A percentile compares a stretch with the other conserved stretches of the same genome.
Evolutionary conservation across 208 protist genomes (phyloP).

Genomic region (Leishmania turanica): DNA sequence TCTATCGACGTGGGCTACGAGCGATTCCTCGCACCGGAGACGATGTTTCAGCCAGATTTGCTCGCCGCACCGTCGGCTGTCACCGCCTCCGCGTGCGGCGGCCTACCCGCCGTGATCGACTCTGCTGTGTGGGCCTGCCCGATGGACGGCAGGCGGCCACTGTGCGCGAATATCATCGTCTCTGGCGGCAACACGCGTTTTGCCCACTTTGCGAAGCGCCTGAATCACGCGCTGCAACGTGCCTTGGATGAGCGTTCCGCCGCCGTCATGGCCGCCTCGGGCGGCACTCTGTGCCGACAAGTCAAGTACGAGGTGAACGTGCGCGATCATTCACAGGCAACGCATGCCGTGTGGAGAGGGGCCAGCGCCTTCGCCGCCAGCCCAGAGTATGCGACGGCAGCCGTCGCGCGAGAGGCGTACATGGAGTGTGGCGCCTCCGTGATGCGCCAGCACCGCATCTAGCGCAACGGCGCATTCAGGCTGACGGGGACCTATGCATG

Average conservation of each 20-base stretch:
- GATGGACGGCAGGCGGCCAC: slow-evolving; percentile 95
- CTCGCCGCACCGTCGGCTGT: slow-evolving; percentile 66
- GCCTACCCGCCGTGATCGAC: slow-evolving; percentile 95
- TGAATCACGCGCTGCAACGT: slow-evolving; percentile 34
- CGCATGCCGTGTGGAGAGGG: slow-evolving; percentile 97
- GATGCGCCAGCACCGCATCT: slow-evolving; percentile 19
- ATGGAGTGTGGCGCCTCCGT: slow-evolving; percentile 97
- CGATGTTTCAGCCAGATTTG: slow-evolving; percentile 99
- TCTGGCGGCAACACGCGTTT: slow-evolving; percentile 98
- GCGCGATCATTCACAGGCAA: slow-evolving; percentile 83
- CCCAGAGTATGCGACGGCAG: slow-evolving; percentile 90
- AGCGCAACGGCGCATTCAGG: not conserved
- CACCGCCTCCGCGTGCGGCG: slow-evolving; percentile 16
- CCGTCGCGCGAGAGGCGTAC: slow-evolving; percentile 96
- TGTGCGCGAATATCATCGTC: slow-evolving; percentile 98
- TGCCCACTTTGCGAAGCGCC: slow-evolving; percentile 89
- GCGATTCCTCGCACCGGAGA: slow-evolving; percentile 97
- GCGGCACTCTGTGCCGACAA: slow-evolving; percentile 17
- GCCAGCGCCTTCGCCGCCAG: slow-evolving; percentile 94
- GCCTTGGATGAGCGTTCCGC: slow-evolving; percentile 33
- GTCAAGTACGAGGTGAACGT: slow-evolving; percentile 96
- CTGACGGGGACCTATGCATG: not conserved
- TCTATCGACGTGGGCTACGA: slow-evolving; percentile 97
- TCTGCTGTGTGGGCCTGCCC: slow-evolving; percentile 94
- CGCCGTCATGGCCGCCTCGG: slow-evolving; percentile 25